Evolutionary conservation across 345 rosid species (phyloP).

Genomic region (Brassica rapa): DNA sequence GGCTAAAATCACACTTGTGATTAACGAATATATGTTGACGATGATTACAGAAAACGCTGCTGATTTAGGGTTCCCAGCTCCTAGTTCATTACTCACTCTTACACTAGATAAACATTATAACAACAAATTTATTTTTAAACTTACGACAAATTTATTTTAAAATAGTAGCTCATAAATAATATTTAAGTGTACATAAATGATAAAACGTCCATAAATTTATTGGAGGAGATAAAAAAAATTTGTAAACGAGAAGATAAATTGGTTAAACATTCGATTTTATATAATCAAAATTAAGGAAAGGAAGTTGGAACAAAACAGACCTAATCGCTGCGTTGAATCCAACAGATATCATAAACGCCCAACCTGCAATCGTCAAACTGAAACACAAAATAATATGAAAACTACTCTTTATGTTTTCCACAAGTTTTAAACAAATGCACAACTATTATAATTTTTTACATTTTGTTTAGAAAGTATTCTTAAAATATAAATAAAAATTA

Average conservation of each 20-base stretch:
- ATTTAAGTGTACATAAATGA: neutral
- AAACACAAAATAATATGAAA: neutral
- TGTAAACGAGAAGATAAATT: neutral
- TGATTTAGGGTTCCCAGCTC: slow-evolving; percentile 71
- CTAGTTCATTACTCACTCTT: slow-evolving; percentile 83
- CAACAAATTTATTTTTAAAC: neutral
- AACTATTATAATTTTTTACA: no score
- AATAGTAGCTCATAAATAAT: neutral
- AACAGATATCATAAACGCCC: slow-evolving; percentile 62
- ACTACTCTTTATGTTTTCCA: neutral
- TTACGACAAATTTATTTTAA: neutral
- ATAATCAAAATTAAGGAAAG: neutral
- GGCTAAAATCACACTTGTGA: slow-evolving; percentile 47
- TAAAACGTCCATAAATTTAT: neutral
- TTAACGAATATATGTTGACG: slow-evolving; percentile 50
- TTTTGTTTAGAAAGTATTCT: no score
- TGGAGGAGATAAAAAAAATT: neutral
- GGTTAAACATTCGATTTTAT: neutral
- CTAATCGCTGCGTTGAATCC: slow-evolving; percentile 72
- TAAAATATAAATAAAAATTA: no score
- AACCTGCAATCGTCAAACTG: slow-evolving; percentile 59
- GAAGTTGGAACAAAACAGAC: slow-evolving; percentile 24
- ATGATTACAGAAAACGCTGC: slow-evolving; percentile 62
- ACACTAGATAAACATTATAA: slow-evolving; percentile 48
- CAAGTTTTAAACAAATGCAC: no score